These are phyloP conservation scores for Cinnamomum micranthum DNA, from an alignment of 164 flowering plant species.

Conservation along the genomic window DNA sequence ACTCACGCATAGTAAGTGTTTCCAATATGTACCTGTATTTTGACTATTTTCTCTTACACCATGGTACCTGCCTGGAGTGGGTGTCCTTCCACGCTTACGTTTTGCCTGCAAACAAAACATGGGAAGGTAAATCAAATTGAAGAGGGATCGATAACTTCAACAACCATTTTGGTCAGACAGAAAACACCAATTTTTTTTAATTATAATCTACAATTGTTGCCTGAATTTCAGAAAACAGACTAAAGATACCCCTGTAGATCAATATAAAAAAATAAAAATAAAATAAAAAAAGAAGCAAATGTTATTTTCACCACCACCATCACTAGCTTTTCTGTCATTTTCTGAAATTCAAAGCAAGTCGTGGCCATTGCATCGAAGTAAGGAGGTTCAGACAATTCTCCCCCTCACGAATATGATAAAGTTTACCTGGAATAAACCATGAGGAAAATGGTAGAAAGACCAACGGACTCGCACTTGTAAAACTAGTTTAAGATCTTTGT, in stretches of 20 bases:
- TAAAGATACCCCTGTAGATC: neutral
- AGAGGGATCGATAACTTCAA: neutral
- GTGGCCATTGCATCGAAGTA: neutral
- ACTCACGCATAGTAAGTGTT: neutral
- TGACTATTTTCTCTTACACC: conserved; percentile 29
- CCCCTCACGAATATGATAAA: neutral
- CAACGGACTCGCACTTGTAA: neutral
- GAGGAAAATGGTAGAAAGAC: neutral
- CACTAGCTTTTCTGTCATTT: conserved; percentile 3
- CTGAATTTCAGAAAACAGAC: conserved; percentile 1
- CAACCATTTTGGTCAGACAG: neutral
- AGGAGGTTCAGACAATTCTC: neutral
- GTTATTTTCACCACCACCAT: neutral
- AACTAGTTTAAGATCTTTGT: conserved; percentile 4
- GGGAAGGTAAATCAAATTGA: neutral
- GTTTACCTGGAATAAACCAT: conserved; percentile 1
- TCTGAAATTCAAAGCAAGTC: conserved; percentile 5
- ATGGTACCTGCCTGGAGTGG: conserved; percentile 59
- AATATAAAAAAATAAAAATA: conserved; percentile 4
- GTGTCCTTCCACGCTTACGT: conserved; percentile 61
- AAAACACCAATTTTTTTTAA: neutral
- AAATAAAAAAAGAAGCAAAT: neutral
- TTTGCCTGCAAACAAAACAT: conserved; percentile 44
- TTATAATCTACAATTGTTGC: neutral
- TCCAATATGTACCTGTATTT: conserved; percentile 32